Percentiles rank a stretch among this genome's conserved stretches.
phyloP scores from a whole-genome alignment of 768 basidiomycete genomes.

The Grammothele lineata region DNA sequence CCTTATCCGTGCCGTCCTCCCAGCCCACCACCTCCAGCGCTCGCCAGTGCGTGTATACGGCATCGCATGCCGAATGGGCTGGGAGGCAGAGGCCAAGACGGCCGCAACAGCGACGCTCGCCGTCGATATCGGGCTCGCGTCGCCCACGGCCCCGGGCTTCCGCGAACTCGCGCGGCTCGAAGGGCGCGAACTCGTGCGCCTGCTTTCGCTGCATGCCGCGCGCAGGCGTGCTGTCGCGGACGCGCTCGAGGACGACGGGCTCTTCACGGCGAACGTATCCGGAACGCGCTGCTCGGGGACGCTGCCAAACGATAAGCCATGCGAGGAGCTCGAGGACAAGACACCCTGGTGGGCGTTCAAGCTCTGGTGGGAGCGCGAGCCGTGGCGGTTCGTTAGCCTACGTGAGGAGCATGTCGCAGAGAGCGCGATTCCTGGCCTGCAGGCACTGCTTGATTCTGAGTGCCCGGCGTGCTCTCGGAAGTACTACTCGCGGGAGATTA shows the following conservation, averaged over 20 bases:
- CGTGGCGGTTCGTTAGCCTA: not conserved
- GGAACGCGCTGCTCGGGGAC: no score
- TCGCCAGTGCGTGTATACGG: conserved; percentile 39
- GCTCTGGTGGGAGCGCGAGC: not conserved
- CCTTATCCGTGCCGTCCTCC: conserved; percentile 33
- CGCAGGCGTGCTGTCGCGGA: no score
- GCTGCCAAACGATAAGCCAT: not conserved
- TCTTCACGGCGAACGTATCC: no score
- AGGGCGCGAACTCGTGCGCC: conserved; percentile 30
- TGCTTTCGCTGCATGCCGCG: conserved; percentile 34
- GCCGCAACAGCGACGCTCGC: conserved; percentile 39
- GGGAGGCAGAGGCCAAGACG: conserved; percentile 40
- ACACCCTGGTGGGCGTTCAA: not conserved
- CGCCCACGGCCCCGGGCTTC: conserved; percentile 23
- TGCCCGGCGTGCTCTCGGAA: no score
- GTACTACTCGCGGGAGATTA: no score
- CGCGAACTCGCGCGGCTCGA: conserved; percentile 31
- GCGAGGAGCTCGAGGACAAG: not conserved
- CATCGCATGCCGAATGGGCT: conserved; percentile 39
- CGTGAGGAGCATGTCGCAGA: no score
- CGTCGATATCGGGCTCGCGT: conserved; percentile 35
- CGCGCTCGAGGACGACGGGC: no score
- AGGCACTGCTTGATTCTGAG: no score
- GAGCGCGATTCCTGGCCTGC: no score
- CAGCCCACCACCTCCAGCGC: conserved; percentile 12